Evolutionary conservation across 108 stramenopile species (phyloP).

Genomic region (Conticribra guillardii): DNA sequence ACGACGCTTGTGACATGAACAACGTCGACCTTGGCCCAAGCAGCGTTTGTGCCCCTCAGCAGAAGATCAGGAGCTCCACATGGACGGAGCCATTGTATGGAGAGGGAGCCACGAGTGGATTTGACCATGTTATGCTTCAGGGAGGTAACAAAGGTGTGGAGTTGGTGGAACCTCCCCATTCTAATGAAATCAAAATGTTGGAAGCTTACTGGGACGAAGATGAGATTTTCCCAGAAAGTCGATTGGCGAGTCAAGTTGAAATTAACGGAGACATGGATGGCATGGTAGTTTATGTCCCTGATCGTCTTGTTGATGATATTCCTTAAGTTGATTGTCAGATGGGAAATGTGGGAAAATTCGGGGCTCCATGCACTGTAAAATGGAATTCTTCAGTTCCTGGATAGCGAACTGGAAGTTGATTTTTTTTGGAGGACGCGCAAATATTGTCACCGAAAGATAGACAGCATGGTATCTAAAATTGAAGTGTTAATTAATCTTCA

Average conservation of each 20-base stretch:
- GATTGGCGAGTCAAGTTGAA: slow-evolving; percentile 73
- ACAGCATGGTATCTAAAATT: too few relatives aligned
- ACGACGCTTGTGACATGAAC: slow-evolving; percentile 75
- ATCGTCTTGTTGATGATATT: slow-evolving; percentile 82
- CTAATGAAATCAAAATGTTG: slow-evolving; percentile 63
- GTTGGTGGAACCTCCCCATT: slow-evolving; percentile 57
- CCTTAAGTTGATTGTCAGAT: slow-evolving; percentile 72
- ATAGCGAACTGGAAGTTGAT: too few relatives aligned
- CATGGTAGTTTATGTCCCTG: slow-evolving; percentile 90
- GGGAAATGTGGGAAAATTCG: too few relatives aligned
- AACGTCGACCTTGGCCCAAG: slow-evolving; percentile 87
- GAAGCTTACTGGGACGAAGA: slow-evolving; percentile 89
- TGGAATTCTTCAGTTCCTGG: too few relatives aligned
- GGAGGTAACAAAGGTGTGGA: slow-evolving; percentile 58
- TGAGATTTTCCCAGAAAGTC: slow-evolving; percentile 78
- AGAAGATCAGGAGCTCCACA: slow-evolving; percentile 57
- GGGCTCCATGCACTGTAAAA: too few relatives aligned
- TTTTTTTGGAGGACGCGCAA: too few relatives aligned
- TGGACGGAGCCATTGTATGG: slow-evolving; percentile 92
- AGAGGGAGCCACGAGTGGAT: slow-evolving; percentile 82
- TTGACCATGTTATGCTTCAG: slow-evolving; percentile 84
- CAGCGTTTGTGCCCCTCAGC: slow-evolving; percentile 51
- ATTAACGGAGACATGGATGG: slow-evolving; percentile 89
- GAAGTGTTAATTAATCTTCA: too few relatives aligned
- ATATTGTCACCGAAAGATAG: too few relatives aligned